Evolutionary conservation across 2,329 filamentous ascomycete species (phyloP).

Genomic region (Aspergillaceae sp.): DNA sequence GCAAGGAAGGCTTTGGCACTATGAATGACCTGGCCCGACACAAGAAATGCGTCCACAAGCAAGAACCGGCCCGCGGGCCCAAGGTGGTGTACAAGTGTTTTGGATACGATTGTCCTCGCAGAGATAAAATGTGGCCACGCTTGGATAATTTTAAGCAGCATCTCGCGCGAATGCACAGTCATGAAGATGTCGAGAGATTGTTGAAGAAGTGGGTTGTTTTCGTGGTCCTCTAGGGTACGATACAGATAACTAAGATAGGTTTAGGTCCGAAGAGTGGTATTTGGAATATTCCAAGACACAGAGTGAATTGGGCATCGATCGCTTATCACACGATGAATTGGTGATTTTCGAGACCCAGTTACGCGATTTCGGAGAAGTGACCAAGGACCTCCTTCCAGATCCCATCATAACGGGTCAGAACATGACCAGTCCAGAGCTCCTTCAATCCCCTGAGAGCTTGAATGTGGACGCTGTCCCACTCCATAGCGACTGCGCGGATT

Average conservation of each 20-base stretch:
- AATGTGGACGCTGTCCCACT: neutral
- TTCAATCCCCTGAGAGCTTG: conserved; percentile 3
- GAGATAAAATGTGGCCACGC: conserved; percentile 66
- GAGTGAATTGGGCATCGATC: conserved; percentile 11
- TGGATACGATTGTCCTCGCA: conserved; percentile 48
- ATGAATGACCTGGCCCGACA: conserved; percentile 76
- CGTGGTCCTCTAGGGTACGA: neutral
- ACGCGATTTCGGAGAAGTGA: neutral
- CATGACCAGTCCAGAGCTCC: neutral
- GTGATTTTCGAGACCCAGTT: neutral
- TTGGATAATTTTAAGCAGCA: conserved; percentile 83
- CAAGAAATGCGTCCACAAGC: conserved; percentile 59
- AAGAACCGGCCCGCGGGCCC: conserved; percentile 37
- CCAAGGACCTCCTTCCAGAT: neutral
- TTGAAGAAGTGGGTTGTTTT: conserved; percentile 38
- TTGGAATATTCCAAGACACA: conserved; percentile 16
- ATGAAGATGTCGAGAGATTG: conserved; percentile 37
- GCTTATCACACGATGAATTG: conserved; percentile 8
- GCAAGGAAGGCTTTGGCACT: conserved; percentile 64
- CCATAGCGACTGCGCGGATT: no score
- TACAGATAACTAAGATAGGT: conserved; percentile 7
- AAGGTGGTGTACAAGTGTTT: conserved; percentile 54
- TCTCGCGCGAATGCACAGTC: conserved; percentile 57
- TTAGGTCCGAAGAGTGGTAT: conserved; percentile 30
- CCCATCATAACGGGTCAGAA: conserved; percentile 1